Evolutionary conservation across 73 alveolate species (phyloP).

Genomic region (Blepharisma japonicum): DNA sequence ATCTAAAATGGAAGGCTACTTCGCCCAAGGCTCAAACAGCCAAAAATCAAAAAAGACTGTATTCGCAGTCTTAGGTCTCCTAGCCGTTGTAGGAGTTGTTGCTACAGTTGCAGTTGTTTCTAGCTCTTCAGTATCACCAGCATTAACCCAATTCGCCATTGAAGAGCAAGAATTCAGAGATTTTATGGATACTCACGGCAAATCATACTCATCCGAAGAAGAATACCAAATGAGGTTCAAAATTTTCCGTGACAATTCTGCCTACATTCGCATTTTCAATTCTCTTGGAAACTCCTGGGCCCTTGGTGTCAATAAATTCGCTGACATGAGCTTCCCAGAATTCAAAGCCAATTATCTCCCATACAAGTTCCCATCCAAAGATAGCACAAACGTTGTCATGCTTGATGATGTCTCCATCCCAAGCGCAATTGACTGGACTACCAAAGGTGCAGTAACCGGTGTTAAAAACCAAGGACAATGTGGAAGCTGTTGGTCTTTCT

Average conservation of each 20-base stretch:
- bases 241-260: slow-evolving; percentile 8
- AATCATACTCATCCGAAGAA: neutral
- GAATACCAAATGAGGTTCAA: slow-evolving; percentile 13
- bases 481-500: slow-evolving; percentile 90
- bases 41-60: too few relatives aligned
- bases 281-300: neutral
- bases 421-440: slow-evolving; percentile 66
- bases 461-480: slow-evolving; percentile 80
- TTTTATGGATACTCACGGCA: neutral
- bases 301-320: slow-evolving; percentile 14
- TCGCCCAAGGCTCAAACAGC: too few relatives aligned
- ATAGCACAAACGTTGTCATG: neutral
- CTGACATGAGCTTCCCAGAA: slow-evolving; percentile 6
- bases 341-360: slow-evolving; percentile 20
- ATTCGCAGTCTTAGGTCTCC: too few relatives aligned
- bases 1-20: too few relatives aligned
- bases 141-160: too few relatives aligned
- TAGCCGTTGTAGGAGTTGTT: slow-evolving; percentile 18
- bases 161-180: slow-evolving; percentile 14
- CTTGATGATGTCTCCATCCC: slow-evolving; percentile 29
- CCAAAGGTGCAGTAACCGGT: slow-evolving; percentile 51
- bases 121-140: too few relatives aligned
- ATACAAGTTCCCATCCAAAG: neutral
- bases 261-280: slow-evolving; percentile 25
- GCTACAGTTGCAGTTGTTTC: slow-evolving; percentile 1